Conservation (phyloP, 2,329 filamentous ascomycete genomes). For the Sporothrix phasma region DNA sequence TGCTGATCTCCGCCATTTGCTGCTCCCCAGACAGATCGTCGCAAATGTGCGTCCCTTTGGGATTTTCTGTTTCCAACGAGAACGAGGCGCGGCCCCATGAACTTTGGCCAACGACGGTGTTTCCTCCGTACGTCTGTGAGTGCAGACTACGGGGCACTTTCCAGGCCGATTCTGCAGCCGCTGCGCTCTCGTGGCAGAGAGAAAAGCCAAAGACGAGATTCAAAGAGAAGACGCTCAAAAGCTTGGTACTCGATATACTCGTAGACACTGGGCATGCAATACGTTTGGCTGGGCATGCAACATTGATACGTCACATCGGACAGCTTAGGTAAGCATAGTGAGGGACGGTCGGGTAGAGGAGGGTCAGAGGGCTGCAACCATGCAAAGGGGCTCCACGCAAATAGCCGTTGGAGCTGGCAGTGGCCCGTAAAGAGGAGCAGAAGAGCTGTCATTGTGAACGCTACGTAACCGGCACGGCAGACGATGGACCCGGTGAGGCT, state of each 20-base stretch:
- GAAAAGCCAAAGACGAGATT: background rate
- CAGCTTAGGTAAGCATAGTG: background rate
- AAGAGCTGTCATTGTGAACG: background rate
- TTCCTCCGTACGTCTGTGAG: too few species aligned
- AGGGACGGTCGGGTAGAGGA: background rate
- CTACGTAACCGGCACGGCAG: background rate
- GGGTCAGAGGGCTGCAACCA: background rate
- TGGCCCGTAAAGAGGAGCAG: background rate
- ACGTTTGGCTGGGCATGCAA: background rate
- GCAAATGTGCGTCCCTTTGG: background rate
- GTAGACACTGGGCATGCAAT: background rate
- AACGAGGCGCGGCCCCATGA: background rate
- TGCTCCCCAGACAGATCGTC: background rate
- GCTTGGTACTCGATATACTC: background rate
- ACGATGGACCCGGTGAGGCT: too few species aligned
- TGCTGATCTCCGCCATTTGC: background rate
- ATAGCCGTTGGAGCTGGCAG: background rate
- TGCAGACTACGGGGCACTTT: too few species aligned
- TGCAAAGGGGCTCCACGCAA: background rate
- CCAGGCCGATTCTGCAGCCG: too few species aligned
- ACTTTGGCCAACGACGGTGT: background rate
- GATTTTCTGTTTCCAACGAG: slow-evolving; percentile 1
- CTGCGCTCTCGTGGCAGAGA: background rate
- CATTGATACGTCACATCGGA: slow-evolving; percentile 4
- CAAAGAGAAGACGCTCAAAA: too few species aligned